A percentile compares a stretch with the other conserved stretches of the same genome.
Conservation (phyloP, 2,329 filamentous ascomycete species). For the Ascochyta koolunga region DNA sequence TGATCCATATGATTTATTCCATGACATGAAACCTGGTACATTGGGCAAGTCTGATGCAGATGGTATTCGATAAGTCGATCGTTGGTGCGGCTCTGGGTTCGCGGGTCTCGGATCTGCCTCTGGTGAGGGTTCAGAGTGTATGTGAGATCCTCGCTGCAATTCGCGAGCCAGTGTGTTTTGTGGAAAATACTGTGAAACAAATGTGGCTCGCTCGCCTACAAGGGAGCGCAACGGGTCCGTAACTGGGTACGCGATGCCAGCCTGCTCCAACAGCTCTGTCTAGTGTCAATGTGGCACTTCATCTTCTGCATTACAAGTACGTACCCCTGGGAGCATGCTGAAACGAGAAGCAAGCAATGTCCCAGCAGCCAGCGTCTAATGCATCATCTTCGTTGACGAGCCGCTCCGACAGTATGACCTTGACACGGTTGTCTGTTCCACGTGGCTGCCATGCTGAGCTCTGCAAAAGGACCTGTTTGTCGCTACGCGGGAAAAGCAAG, state of each 20-base stretch:
- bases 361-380: slow-evolving; percentile 67
- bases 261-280: slow-evolving; percentile 73
- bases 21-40: slow-evolving; percentile 13
- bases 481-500: slow-evolving; percentile 76
- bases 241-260: slow-evolving; percentile 79
- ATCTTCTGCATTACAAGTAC: slow-evolving; percentile 24
- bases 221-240: slow-evolving; percentile 39
- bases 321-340: slow-evolving; percentile 81
- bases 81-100: slow-evolving; percentile 24
- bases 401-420: slow-evolving; percentile 73
- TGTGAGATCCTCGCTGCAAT: slow-evolving; percentile 2
- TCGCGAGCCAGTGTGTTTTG: slow-evolving; percentile 6
- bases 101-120: slow-evolving; percentile 12
- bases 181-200: not conserved
- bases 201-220: slow-evolving; percentile 13
- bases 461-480: slow-evolving; percentile 70
- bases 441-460: slow-evolving; percentile 70
- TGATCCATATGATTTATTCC: slow-evolving; percentile 22
- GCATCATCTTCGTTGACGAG: slow-evolving; percentile 57
- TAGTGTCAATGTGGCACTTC: slow-evolving; percentile 15
- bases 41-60: slow-evolving; percentile 24
- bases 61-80: slow-evolving; percentile 24
- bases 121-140: slow-evolving; percentile 20
- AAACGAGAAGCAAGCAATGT: slow-evolving; percentile 79
- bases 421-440: slow-evolving; percentile 76